Conservation (phyloP, 306 rosid genomes). For the Vigna trinervia region DNA sequence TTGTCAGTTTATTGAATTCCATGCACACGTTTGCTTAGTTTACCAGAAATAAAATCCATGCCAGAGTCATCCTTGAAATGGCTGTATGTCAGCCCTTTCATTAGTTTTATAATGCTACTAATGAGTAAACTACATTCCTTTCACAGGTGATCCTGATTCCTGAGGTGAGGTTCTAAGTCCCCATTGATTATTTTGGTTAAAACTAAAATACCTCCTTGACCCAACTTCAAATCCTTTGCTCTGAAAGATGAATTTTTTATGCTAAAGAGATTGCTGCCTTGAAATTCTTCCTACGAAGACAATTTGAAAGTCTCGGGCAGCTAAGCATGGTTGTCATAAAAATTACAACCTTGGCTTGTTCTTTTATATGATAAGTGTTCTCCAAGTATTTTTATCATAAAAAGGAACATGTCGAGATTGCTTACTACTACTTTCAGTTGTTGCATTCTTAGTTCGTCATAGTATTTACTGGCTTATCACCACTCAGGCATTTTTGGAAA, state of each 20-base stretch:
- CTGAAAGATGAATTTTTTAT: constrained; percentile 40
- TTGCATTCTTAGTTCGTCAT: background rate
- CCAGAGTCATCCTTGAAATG: constrained; percentile 53
- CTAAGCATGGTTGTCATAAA: constrained; percentile 46
- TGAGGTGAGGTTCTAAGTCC: constrained; percentile 58
- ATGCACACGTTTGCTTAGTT: constrained; percentile 38
- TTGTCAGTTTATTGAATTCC: constrained; percentile 15
- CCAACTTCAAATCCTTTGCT: constrained; percentile 42
- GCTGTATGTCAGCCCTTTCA: constrained; percentile 48
- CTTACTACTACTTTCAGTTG: background rate
- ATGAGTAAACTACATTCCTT: constrained; percentile 58
- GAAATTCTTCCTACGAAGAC: constrained; percentile 40
- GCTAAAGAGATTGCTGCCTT: constrained; percentile 43
- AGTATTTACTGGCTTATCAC: constrained; percentile 22
- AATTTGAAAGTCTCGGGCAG: constrained; percentile 49
- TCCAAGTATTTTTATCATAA: constrained; percentile 1
- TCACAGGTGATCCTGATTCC: constrained; percentile 80
- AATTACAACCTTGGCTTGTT: constrained; percentile 11
- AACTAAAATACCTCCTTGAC: constrained; percentile 46
- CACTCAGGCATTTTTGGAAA: background rate
- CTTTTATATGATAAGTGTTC: constrained; percentile 34
- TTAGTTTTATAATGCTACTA: constrained; percentile 47
- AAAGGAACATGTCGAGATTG: background rate
- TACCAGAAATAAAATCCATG: constrained; percentile 41
- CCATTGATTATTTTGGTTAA: constrained; percentile 39